phyloP scores from a whole-genome alignment of 371 early-diverging fungal species.

The Gilbertella persicaria region DNA sequence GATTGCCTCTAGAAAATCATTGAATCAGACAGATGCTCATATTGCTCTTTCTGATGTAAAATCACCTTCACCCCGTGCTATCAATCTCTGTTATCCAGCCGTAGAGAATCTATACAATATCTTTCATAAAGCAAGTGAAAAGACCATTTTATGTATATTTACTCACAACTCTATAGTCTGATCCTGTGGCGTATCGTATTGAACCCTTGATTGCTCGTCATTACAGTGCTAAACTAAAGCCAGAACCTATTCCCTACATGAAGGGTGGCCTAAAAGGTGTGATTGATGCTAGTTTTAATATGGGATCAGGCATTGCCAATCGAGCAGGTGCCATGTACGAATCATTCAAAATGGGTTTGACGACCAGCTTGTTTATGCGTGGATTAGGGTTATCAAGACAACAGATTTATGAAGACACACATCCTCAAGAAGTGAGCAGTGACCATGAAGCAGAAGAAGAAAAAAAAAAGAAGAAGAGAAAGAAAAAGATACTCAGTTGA shows the following conservation, averaged over 20 bases:
- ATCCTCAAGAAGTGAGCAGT: slow-evolving; percentile 23
- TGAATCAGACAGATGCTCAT: slow-evolving; percentile 7
- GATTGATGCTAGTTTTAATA: slow-evolving; percentile 59
- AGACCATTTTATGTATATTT: slow-evolving; percentile 30
- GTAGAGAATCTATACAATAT: slow-evolving; percentile 80
- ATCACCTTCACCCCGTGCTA: slow-evolving; percentile 16
- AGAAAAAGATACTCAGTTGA: slow-evolving; percentile 14
- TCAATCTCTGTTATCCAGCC: slow-evolving; percentile 55
- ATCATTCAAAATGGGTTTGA: slow-evolving; percentile 60
- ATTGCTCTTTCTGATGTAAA: slow-evolving; percentile 32
- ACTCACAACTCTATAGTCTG: slow-evolving; percentile 22
- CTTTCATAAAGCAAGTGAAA: slow-evolving; percentile 63
- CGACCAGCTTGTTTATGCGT: slow-evolving; percentile 56
- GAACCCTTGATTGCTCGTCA: slow-evolving; percentile 68
- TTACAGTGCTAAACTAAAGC: slow-evolving; percentile 56
- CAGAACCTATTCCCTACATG: slow-evolving; percentile 75
- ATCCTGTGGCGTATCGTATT: slow-evolving; percentile 62
- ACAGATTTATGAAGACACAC: slow-evolving; percentile 45
- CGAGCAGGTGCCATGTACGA: slow-evolving; percentile 73
- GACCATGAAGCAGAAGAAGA: slow-evolving; percentile 22
- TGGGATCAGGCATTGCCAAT: slow-evolving; percentile 68
- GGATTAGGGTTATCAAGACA: slow-evolving; percentile 51
- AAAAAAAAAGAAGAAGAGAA: slow-evolving; percentile 20
- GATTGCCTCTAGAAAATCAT: slow-evolving; percentile 51
- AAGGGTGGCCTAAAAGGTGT: slow-evolving; percentile 82